Conservation (phyloP, 148 eudicot genomes). For the Rhododendron vialii region DNA sequence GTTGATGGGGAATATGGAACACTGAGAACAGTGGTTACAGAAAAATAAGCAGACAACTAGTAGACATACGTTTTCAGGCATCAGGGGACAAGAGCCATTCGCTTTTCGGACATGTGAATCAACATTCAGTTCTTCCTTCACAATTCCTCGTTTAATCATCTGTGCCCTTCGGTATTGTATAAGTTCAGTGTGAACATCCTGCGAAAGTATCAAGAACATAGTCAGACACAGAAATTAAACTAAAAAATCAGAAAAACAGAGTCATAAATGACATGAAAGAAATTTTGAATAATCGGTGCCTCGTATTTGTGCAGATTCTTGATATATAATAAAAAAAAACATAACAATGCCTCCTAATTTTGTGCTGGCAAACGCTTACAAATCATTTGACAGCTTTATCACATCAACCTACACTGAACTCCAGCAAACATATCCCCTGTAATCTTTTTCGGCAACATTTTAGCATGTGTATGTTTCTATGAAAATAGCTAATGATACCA, state of each 20-base stretch:
- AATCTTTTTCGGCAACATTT: not conserved
- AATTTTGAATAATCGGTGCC: not conserved
- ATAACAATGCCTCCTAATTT: not conserved
- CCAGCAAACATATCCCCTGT: not conserved
- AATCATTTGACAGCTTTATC: not conserved
- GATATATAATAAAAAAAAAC: not conserved
- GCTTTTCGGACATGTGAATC: slow-evolving; percentile 65
- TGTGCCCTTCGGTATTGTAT: slow-evolving; percentile 77
- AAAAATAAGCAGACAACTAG: not conserved
- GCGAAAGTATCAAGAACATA: slow-evolving; percentile 13
- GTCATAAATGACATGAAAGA: not conserved
- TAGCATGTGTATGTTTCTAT: not conserved
- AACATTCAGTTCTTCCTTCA: slow-evolving; percentile 58
- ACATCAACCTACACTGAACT: not conserved
- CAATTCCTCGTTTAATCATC: slow-evolving; percentile 74
- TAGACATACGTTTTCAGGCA: slow-evolving; percentile 88
- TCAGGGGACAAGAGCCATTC: slow-evolving; percentile 86
- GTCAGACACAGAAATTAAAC: slow-evolving; percentile 10
- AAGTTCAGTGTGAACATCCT: slow-evolving; percentile 95
- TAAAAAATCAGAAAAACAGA: not conserved
- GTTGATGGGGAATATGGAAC: not conserved
- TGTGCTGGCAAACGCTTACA: not conserved
- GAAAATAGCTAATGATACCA: not conserved
- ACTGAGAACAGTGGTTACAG: not conserved
- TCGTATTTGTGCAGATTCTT: not conserved